Evolutionary conservation across 768 basidiomycete genomes (phyloP).

Genomic region (Lenzites betulinus): DNA sequence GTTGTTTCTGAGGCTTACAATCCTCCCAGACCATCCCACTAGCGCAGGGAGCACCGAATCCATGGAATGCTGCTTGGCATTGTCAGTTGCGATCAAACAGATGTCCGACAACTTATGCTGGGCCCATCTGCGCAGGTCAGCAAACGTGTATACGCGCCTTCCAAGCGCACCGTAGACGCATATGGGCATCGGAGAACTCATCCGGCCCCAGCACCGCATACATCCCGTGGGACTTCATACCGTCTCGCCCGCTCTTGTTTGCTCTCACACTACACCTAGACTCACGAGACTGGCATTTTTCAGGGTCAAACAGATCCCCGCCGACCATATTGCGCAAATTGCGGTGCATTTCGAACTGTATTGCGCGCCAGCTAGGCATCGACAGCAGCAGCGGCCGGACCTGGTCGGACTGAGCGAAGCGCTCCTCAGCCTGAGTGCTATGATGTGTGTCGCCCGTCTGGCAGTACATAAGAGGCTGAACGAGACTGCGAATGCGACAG

Average conservation of each 20-base stretch:
- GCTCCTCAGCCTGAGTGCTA: no score
- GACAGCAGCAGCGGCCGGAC: no score
- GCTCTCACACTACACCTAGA: neutral
- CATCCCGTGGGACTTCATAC: neutral
- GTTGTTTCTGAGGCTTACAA: no score
- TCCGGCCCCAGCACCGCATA: neutral
- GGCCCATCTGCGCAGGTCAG: neutral
- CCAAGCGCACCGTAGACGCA: neutral
- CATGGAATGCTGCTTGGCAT: neutral
- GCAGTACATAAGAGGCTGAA: neutral
- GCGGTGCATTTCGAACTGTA: neutral
- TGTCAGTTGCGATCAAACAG: slow-evolving; percentile 9
- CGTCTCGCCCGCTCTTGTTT: neutral
- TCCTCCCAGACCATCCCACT: neutral
- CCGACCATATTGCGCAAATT: neutral
- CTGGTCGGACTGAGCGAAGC: no score
- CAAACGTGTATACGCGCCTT: neutral
- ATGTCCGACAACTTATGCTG: neutral
- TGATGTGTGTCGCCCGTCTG: no score
- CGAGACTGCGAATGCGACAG: no score
- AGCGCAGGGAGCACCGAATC: neutral
- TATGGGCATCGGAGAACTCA: neutral
- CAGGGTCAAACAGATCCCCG: neutral
- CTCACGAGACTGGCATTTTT: neutral
- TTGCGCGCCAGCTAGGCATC: neutral